A percentile compares a stretch with the other conserved stretches of the same genome.
Conservation (phyloP, 106 monocot species). For the Ottelia alismoides region DNA sequence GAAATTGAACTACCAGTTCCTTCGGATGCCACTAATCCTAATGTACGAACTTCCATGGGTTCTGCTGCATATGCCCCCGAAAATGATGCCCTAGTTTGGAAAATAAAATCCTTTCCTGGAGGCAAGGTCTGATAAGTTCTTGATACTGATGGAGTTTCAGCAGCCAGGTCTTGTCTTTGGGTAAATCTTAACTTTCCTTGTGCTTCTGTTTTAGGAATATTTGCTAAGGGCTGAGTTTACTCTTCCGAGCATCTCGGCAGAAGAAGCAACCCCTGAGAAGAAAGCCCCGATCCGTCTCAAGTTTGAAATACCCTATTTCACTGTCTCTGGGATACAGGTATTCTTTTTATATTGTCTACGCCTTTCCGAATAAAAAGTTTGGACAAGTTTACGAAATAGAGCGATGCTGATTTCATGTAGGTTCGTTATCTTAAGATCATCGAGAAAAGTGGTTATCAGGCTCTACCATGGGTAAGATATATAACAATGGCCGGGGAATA, state of each 20-base stretch:
- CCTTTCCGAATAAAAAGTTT: no score
- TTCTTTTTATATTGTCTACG: not conserved
- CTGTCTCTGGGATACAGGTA: slow-evolving; percentile 1
- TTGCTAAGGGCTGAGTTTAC: slow-evolving; percentile 11
- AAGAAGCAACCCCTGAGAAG: slow-evolving; percentile 8
- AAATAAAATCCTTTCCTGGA: slow-evolving; percentile 8
- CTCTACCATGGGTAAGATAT: slow-evolving; percentile 80
- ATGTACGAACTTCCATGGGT: slow-evolving; percentile 5
- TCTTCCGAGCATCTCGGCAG: slow-evolving; percentile 8
- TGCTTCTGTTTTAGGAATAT: not conserved
- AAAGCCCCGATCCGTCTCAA: slow-evolving; percentile 19
- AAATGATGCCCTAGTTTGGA: slow-evolving; percentile 8
- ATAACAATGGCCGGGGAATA: slow-evolving; percentile 87
- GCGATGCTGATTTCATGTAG: slow-evolving; percentile 7
- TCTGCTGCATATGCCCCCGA: slow-evolving; percentile 10
- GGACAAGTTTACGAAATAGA: no score
- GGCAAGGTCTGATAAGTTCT: not conserved
- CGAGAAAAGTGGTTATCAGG: slow-evolving; percentile 81
- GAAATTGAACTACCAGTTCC: no score
- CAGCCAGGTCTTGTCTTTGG: no score
- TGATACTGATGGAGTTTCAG: no score
- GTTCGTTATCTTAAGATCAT: slow-evolving; percentile 77
- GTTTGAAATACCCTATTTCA: slow-evolving; percentile 3
- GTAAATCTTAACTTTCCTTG: no score
- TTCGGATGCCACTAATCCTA: no score